Evolutionary conservation across 768 basidiomycete genomes (phyloP).

Genomic region (Agrocybe pediades): DNA sequence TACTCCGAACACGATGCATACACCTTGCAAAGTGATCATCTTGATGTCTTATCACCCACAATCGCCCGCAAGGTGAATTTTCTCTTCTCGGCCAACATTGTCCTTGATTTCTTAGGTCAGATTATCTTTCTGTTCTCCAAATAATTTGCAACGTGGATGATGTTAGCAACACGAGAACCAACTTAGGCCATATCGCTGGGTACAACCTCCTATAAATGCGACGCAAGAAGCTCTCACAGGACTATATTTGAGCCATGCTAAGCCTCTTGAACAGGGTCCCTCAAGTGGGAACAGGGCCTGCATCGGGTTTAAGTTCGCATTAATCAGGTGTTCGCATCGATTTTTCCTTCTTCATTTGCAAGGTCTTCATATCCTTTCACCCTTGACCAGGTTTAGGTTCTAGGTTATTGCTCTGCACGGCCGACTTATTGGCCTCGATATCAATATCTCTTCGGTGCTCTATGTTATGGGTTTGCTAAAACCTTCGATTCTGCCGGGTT

Average conservation of each 20-base stretch:
- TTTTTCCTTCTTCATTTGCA: constrained; percentile 13
- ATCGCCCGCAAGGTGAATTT: no score
- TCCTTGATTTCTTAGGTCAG: no score
- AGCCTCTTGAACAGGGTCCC: constrained; percentile 60
- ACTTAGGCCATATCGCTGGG: constrained; percentile 67
- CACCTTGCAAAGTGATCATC: no score
- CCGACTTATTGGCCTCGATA: background rate
- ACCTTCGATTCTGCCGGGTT: no score
- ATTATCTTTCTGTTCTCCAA: background rate
- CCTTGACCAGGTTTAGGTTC: background rate
- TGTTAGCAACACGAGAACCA: background rate
- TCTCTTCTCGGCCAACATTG: background rate
- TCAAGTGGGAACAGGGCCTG: constrained; percentile 55
- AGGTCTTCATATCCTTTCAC: constrained; percentile 1
- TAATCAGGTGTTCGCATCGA: constrained; percentile 60
- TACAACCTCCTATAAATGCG: constrained; percentile 38
- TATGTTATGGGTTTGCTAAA: no score
- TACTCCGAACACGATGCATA: no score
- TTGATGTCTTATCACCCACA: no score
- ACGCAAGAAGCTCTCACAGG: constrained; percentile 36
- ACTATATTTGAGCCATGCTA: constrained; percentile 51
- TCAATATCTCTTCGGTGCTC: no score
- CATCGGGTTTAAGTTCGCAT: constrained; percentile 63
- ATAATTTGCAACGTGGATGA: no score
- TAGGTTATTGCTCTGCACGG: background rate